Evolutionary conservation across 1,139 yeast genomes (phyloP), one percentile per base, ranked within the genome.

Genomic region (Debaryomyces robertsiae): DNA sequence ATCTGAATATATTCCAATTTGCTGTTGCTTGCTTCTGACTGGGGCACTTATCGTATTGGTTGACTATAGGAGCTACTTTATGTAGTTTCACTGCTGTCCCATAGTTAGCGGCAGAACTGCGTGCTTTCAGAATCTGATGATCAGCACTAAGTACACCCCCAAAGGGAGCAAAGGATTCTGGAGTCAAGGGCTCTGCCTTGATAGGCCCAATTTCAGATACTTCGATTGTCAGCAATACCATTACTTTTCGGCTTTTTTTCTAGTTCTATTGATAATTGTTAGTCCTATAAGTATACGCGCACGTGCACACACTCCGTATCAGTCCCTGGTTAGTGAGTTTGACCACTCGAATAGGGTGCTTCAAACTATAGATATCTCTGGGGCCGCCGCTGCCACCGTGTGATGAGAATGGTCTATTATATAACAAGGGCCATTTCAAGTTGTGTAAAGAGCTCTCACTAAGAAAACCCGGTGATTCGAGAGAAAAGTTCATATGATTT

Each of bases 51-150:
- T 46, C 47, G 50, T 73, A 85, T 36, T 69, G 67, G 60, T 84
- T 84, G 9, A 65, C 63, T 2, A 86, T 69, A 1, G 89, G 84
- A 3, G 93, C 81, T 7, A 89, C 94, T 47, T 83, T 75, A 50
- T 78, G 80, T 36, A 88, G 63, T 55, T 90, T 91, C 4, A 79
- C 69, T 1, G 97, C 97, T 2, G 97, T 90, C n/a, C 97, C 98
- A 55, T 91, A 90, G 60, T 91, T 91, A 5, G 96, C 97, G 16
- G 74, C 68, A 10, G 79, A 64, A 13, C 57, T 52, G 25, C 47
- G 44, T 14, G 49, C 63, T 14, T 58, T 54, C 42, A 60, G 50
- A 40, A 72, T 54, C 50, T 73, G 78, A 44, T 70, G 70, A 49
- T 72, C 74, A 3, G 75, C 77, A 50, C 75, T 68, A 22, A 72